Evolutionary conservation across 2,329 filamentous ascomycete species (phyloP).

Genomic region (Didymella sp.): DNA sequence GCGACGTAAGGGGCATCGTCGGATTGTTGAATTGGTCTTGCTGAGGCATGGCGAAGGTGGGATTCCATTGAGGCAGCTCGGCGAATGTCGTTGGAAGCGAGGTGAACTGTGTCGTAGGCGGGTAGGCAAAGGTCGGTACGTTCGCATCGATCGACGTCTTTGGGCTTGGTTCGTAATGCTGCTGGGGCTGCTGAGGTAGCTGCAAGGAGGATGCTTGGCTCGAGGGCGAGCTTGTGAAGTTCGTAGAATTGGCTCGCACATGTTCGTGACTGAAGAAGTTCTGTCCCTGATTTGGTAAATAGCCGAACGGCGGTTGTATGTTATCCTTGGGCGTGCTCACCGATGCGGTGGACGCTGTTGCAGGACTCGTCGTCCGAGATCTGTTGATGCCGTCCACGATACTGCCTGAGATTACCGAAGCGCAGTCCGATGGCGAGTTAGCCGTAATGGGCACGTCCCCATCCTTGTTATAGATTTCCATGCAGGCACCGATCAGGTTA

Average conservation of each 20-base stretch:
- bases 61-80: constrained; percentile 48
- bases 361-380: constrained; percentile 56
- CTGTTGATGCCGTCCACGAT: constrained; percentile 53
- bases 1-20: constrained; percentile 35
- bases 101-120: constrained; percentile 41
- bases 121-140: constrained; percentile 40
- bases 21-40: constrained; percentile 39
- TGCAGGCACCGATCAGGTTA: constrained; percentile 83
- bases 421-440: constrained; percentile 56
- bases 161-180: constrained; percentile 40
- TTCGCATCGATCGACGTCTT: constrained; percentile 40
- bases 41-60: constrained; percentile 45
- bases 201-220: constrained; percentile 33
- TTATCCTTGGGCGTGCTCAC: constrained; percentile 48
- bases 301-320: constrained; percentile 45
- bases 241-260: constrained; percentile 25
- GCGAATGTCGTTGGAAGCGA: constrained; percentile 47
- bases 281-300: constrained; percentile 45
- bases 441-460: constrained; percentile 59
- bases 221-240: constrained; percentile 31
- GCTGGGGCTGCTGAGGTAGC: constrained; percentile 38
- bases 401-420: constrained; percentile 50
- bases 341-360: constrained; percentile 48
- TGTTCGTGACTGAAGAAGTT: constrained; percentile 39
- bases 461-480: constrained; percentile 81